These are phyloP conservation scores for Pseudovirgaria hyperparasitica DNA, from an alignment of 2,329 filamentous ascomycete species.

Conservation along the genomic window DNA sequence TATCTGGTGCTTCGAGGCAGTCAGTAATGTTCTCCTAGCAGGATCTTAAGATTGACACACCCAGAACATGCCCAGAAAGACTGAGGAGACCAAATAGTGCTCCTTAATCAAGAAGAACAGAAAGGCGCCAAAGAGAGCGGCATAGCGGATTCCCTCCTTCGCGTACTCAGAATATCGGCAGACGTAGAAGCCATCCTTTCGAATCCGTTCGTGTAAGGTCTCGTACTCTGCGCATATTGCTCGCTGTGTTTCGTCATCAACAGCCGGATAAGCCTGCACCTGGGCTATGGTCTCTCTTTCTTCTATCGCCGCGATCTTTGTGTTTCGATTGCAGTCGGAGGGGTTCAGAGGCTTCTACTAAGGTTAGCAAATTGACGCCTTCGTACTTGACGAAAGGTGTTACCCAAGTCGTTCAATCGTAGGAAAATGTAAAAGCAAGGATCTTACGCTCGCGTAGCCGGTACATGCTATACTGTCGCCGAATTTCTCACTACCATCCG, in stretches of 20 bases:
- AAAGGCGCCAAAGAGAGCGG: constrained; percentile 37
- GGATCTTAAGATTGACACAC: constrained; percentile 18
- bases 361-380: no score
- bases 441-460: no score
- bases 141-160: constrained; percentile 45
- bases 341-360: not conserved
- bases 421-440: no score
- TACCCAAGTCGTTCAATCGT: constrained; percentile 1
- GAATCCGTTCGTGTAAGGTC: constrained; percentile 40
- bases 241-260: constrained; percentile 42
- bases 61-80: constrained; percentile 51
- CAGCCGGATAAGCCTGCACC: constrained; percentile 33
- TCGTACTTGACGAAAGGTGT: no score
- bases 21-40: constrained; percentile 6
- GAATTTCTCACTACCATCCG: constrained; percentile 1
- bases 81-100: constrained; percentile 46
- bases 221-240: constrained; percentile 45
- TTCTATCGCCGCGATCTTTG: constrained; percentile 21
- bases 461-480: not conserved
- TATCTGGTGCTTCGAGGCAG: constrained; percentile 43
- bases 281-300: constrained; percentile 25
- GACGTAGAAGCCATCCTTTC: constrained; percentile 43
- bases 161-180: constrained; percentile 47
- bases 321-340: constrained; percentile 9
- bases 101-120: constrained; percentile 30